Base-by-base conservation (phyloP, 2,329 filamentous ascomycete species). In the Colletotrichum sp. region DNA sequence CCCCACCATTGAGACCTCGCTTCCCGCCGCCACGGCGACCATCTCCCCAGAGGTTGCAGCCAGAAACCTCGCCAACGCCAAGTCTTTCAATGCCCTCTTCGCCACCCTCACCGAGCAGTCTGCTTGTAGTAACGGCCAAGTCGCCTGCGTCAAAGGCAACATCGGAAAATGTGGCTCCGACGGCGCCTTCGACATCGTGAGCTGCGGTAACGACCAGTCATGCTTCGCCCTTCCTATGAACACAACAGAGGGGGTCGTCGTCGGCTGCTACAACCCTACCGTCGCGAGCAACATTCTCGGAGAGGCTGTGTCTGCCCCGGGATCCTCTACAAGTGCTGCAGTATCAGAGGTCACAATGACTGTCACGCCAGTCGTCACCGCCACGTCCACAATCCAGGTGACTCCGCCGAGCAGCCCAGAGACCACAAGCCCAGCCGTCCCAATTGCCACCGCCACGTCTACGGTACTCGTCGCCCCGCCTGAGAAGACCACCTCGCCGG, bases 151-250 rank as follows among this genome's bases (percentile, higher is more conserved):
- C 61, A 81, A 84, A 16, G 88, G 89, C 27, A 85, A 87, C 66
- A 79, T 89, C 6, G 90, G 85, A n/a, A 80, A 81, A 16, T 93
- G 91, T 79, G 81, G 82, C 32, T 71, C 78, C 27, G 75, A 77
- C 13, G 87, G 87, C 22, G 80, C 79, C 1, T 92, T 89, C 78
- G 79, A 82, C 6, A 85, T 91, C 22, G 80, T 78, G 1, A 76
- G 81, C 12, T 87, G 87, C 55, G 84, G 82, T 34, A 66, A 78
- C 2, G 83, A 82, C 12, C 81, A 82, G 62, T 81, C 83, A 64
- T 93, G 91, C 81, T 89, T 87, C 65, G 91, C 89, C 3, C 81
- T 92, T 77, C 91, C 91, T 1, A 88, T 91, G 85, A 87, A 85
- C 49, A 87, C 82, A 13, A 85, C 85, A 1, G 79, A 80, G 1